Percentiles rank a stretch among this genome's conserved stretches.
Evolutionary conservation across 2,329 filamentous ascomycete species (phyloP).

Genomic region (Lecanicillium sp.): DNA sequence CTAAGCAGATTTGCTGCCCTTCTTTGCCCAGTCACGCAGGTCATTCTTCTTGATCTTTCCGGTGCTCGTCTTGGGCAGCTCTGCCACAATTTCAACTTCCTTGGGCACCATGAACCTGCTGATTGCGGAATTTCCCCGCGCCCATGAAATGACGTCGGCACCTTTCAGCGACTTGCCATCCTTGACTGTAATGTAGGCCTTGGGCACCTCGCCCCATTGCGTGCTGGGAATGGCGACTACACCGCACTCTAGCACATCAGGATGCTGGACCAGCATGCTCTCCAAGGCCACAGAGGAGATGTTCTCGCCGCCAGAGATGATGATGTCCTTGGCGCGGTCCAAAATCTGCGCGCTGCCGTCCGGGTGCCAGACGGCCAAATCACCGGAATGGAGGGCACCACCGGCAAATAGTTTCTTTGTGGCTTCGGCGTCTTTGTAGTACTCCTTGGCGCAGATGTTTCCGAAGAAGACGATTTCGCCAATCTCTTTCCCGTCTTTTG

Average conservation of each 20-base stretch:
- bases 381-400: conserved; percentile 81
- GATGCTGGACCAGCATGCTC: conserved; percentile 81
- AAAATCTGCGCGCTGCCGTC: conserved; percentile 89
- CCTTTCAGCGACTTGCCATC: conserved; percentile 43
- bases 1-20: conserved; percentile 3
- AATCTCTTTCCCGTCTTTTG: conserved; percentile 42
- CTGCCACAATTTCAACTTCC: conserved; percentile 70
- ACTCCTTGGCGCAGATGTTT: conserved; percentile 88
- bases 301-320: conserved; percentile 96
- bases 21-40: conserved; percentile 74
- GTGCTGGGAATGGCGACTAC: conserved; percentile 82
- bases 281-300: conserved; percentile 93
- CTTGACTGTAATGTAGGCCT: conserved; percentile 83
- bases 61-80: conserved; percentile 94
- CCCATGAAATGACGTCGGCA: conserved; percentile 77
- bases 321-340: conserved; percentile 94
- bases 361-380: conserved; percentile 86
- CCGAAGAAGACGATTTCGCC: conserved; percentile 71
- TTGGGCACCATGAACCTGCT: conserved; percentile 82
- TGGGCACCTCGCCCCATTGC: conserved; percentile 94
- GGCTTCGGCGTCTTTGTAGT: conserved; percentile 84
- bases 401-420: conserved; percentile 83
- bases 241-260: conserved; percentile 82
- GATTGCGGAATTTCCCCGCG: conserved; percentile 71
- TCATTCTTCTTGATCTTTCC: conserved; percentile 97